phyloP scores from a whole-genome alignment of 179 eudicot species.

The Beta lomatogona region DNA sequence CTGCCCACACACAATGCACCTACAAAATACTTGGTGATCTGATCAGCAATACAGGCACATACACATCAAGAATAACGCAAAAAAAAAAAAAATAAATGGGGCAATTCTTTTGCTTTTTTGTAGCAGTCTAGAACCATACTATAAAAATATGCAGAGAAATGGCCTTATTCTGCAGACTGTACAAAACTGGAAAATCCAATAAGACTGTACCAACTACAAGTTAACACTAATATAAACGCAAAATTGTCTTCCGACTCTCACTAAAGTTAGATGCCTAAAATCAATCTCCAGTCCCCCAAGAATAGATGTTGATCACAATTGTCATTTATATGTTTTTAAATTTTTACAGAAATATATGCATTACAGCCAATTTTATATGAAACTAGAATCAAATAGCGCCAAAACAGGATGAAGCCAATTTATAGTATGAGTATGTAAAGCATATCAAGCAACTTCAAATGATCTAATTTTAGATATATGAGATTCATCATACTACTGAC shows the following conservation, averaged over 20 bases:
- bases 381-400: background rate
- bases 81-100: background rate
- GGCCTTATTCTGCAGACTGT: background rate
- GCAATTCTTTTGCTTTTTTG: too few relatives aligned
- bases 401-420: background rate
- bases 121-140: background rate
- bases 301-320: background rate
- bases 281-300: background rate
- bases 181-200: background rate
- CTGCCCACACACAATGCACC: slow-evolving; percentile 99
- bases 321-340: too few relatives aligned
- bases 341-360: background rate
- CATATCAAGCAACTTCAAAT: background rate
- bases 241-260: background rate
- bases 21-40: slow-evolving; percentile 24
- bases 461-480: background rate
- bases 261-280: background rate
- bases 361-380: background rate
- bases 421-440: background rate
- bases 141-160: background rate
- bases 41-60: background rate
- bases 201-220: background rate
- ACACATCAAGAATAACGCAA: background rate
- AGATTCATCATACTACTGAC: background rate
- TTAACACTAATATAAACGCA: background rate